Percentiles rank a stretch among this genome's conserved stretches.
Evolutionary conservation across 179 eudicot species (phyloP).

Genomic region (Heliamphora pulchella): DNA sequence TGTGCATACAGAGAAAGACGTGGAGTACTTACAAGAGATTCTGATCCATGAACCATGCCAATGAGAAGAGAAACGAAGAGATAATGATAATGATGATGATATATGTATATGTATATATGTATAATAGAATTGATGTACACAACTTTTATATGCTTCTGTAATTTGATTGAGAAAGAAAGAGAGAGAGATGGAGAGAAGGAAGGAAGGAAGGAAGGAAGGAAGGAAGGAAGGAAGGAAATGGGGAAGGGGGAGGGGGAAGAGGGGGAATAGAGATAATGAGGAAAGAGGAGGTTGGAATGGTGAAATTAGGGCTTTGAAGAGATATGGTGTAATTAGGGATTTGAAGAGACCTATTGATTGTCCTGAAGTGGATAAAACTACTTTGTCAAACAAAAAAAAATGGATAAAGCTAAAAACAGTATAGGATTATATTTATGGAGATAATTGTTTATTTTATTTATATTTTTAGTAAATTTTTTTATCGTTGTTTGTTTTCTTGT

Average conservation of each 20-base stretch:
- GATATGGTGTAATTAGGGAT: too few relatives aligned
- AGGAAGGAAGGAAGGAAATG: background rate
- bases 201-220: background rate
- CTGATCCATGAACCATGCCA: conserved; percentile 1
- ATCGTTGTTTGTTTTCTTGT: too few relatives aligned
- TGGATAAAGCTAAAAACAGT: background rate
- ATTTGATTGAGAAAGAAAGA: background rate
- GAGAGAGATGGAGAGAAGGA: background rate
- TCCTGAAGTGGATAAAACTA: too few relatives aligned
- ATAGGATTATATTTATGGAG: too few relatives aligned
- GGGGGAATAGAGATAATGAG: conserved; percentile 1
- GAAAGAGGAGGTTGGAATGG: background rate
- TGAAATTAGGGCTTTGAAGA: conserved; percentile 14
- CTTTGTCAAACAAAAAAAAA: too few relatives aligned
- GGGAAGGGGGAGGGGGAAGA: too few relatives aligned
- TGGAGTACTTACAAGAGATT: background rate
- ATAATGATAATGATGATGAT: background rate
- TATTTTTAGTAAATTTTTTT: too few relatives aligned
- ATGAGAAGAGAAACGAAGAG: background rate
- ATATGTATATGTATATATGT: background rate
- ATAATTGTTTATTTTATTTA: too few relatives aligned
- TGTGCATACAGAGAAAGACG: background rate
- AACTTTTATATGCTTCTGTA: background rate
- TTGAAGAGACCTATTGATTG: background rate
- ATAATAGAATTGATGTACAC: background rate